phyloP scores from a whole-genome alignment of 164 flowering plant genomes.

The Berberis thunbergii region DNA sequence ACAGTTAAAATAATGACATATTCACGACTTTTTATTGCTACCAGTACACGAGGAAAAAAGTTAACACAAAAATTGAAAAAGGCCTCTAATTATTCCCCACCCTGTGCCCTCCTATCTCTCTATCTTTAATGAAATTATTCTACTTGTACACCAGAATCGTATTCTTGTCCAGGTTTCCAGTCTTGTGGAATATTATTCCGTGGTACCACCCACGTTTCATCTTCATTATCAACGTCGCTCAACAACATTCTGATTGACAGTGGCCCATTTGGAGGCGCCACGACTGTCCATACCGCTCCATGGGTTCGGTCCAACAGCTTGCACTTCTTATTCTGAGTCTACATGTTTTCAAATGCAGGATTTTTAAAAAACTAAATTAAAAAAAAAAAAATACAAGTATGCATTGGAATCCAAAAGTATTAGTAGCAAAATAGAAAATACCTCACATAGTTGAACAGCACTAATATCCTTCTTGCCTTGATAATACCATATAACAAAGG shows the following conservation, averaged over 20 bases:
- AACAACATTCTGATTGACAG: slow-evolving; percentile 67
- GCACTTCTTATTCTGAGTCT: slow-evolving; percentile 60
- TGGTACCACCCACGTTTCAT: slow-evolving; percentile 73
- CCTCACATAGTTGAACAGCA: slow-evolving; percentile 89
- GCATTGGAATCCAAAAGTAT: not conserved
- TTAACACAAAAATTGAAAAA: too few relatives aligned
- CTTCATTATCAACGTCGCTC: slow-evolving; percentile 53
- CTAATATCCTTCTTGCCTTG: slow-evolving; percentile 68
- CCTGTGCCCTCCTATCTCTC: too few relatives aligned
- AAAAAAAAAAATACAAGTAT: too few relatives aligned
- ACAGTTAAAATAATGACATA: too few relatives aligned
- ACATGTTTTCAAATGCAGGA: slow-evolving; percentile 6
- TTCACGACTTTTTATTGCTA: too few relatives aligned
- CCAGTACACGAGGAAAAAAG: too few relatives aligned
- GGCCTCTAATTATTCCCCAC: too few relatives aligned
- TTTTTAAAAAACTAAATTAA: too few relatives aligned
- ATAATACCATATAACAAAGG: slow-evolving; percentile 67
- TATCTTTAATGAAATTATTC: not conserved
- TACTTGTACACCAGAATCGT: slow-evolving; percentile 84
- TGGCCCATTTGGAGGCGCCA: slow-evolving; percentile 62
- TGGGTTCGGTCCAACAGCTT: slow-evolving; percentile 67
- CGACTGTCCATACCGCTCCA: slow-evolving; percentile 76
- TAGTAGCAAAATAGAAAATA: slow-evolving; percentile 6
- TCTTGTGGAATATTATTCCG: slow-evolving; percentile 45
- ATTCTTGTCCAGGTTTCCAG: slow-evolving; percentile 72